phyloP scores from a whole-genome alignment of 805 yeast species.

The Hanseniaspora lindneri region DNA sequence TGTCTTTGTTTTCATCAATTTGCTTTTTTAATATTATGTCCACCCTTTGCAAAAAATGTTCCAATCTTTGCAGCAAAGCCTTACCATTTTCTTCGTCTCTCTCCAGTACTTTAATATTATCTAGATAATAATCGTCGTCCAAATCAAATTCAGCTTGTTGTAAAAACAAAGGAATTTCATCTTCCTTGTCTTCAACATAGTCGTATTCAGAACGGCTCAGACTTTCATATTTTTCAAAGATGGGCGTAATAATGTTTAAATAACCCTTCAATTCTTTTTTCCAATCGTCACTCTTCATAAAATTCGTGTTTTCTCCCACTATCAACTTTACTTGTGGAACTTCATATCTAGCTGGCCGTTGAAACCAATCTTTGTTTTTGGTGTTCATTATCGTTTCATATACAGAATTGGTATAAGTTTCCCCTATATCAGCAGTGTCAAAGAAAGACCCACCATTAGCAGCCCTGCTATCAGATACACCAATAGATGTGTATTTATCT shows the following conservation, averaged over 20 bases:
- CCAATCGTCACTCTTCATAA: constrained; percentile 23
- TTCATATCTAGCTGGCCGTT: constrained; percentile 65
- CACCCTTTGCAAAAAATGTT: neutral
- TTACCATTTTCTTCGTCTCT: constrained; percentile 26
- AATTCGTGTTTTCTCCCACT: constrained; percentile 33
- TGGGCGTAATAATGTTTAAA: constrained; percentile 20
- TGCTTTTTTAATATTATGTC: neutral
- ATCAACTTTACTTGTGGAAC: constrained; percentile 70
- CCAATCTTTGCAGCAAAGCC: neutral
- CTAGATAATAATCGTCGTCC: constrained; percentile 39
- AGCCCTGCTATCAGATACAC: neutral
- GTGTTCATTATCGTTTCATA: constrained; percentile 51
- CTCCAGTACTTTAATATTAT: constrained; percentile 30
- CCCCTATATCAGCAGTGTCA: constrained; percentile 17
- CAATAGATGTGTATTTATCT: constrained; percentile 6
- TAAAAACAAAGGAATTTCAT: constrained; percentile 53
- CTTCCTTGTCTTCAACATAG: constrained; percentile 17
- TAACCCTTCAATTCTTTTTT: constrained; percentile 37
- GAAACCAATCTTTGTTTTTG: constrained; percentile 32
- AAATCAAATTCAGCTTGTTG: constrained; percentile 58
- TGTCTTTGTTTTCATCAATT: constrained; percentile 44
- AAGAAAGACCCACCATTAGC: constrained; percentile 22
- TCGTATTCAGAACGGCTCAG: constrained; percentile 19
- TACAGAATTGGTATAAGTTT: constrained; percentile 41
- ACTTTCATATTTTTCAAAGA: neutral